phyloP scores from a whole-genome alignment of 495 filamentous ascomycete genomes.

The Daldinia grandis region DNA sequence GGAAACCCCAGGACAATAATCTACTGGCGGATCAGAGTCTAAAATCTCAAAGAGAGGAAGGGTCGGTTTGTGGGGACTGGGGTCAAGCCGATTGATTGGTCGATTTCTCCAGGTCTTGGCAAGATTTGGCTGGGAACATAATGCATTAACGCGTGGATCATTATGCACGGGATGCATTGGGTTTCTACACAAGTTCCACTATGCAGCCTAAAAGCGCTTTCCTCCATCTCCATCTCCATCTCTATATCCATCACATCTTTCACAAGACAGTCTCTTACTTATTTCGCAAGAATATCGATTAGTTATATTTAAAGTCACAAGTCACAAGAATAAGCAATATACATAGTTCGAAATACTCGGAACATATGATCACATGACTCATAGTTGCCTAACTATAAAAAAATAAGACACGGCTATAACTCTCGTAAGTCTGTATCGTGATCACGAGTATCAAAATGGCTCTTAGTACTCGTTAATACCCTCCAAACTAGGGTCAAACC shows the following conservation, averaged over 20 bases:
- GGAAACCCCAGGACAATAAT: background rate
- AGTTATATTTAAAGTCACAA: too few species aligned
- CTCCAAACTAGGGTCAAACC: background rate
- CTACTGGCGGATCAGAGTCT: background rate
- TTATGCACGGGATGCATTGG: slow-evolving; percentile 5
- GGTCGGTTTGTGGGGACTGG: slow-evolving; percentile 33
- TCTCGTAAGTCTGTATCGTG: slow-evolving; percentile 6
- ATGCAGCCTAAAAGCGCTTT: background rate
- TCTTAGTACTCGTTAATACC: background rate
- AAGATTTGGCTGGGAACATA: slow-evolving; percentile 23
- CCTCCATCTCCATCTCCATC: background rate
- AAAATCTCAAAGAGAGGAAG: slow-evolving; percentile 3
- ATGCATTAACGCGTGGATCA: slow-evolving; percentile 13
- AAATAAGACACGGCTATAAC: background rate
- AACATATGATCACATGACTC: background rate
- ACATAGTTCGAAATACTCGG: background rate
- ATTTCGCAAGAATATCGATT: background rate
- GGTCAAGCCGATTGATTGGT: slow-evolving; percentile 38
- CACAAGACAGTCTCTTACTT: background rate
- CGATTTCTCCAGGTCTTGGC: slow-evolving; percentile 36
- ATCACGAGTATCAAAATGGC: background rate
- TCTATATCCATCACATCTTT: background rate
- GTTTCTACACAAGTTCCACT: slow-evolving; percentile 4
- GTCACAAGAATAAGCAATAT: background rate
- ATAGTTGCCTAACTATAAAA: background rate